Percentiles rank a stretch among this genome's conserved stretches.
These are phyloP conservation scores for Talaromyces proteolyticus DNA, from an alignment of 495 filamentous ascomycete species.

Conservation along the genomic window DNA sequence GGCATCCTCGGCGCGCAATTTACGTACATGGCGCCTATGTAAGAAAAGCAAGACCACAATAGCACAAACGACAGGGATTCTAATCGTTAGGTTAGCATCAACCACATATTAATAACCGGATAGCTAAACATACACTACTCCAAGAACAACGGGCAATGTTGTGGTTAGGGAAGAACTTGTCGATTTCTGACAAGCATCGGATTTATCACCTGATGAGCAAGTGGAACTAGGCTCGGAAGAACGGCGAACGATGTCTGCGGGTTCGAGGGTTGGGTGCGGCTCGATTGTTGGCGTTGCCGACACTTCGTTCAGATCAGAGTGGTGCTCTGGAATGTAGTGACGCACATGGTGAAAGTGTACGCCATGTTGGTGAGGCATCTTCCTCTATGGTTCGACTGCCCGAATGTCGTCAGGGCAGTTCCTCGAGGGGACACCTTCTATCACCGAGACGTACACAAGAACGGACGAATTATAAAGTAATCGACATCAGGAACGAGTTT, in stretches of 20 bases:
- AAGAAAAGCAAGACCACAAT: slow-evolving; percentile 65
- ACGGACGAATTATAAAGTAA: background rate
- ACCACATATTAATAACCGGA: background rate
- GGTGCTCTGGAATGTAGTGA: background rate
- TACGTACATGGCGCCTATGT: slow-evolving; percentile 70
- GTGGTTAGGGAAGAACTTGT: slow-evolving; percentile 48
- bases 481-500: background rate
- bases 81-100: slow-evolving; percentile 29
- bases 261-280: slow-evolving; percentile 13
- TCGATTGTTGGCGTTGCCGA: slow-evolving; percentile 22
- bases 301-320: background rate
- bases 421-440: background rate
- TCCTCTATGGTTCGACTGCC: background rate
- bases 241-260: slow-evolving; percentile 1
- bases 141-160: slow-evolving; percentile 72
- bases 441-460: background rate
- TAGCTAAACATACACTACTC: slow-evolving; percentile 65
- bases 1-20: slow-evolving; percentile 69
- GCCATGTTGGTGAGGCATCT: slow-evolving; percentile 4
- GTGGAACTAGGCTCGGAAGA: background rate
- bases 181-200: slow-evolving; percentile 44
- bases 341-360: slow-evolving; percentile 5
- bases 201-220: slow-evolving; percentile 3
- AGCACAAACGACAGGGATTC: slow-evolving; percentile 70
- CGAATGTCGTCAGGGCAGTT: background rate